Percentiles rank a stretch among this genome's conserved stretches.
phyloP scores from a whole-genome alignment of 2,329 filamentous ascomycete species.

The Sporothrix luriei region DNA sequence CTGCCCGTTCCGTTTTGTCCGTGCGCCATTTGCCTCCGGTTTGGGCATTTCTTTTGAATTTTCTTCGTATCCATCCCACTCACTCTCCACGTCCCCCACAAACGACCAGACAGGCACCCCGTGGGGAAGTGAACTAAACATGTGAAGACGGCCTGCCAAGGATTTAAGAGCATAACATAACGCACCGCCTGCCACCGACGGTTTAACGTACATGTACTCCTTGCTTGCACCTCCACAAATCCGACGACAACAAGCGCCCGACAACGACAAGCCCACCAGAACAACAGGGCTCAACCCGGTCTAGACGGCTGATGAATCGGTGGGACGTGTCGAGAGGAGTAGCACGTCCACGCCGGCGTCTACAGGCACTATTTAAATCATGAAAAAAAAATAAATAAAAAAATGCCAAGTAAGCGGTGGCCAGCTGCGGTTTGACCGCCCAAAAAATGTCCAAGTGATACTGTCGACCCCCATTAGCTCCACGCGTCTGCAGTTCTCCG shows the following conservation, averaged over 20 bases:
- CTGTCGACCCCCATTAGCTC: background rate
- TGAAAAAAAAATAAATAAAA: too few species aligned
- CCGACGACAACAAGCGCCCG: background rate
- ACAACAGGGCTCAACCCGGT: background rate
- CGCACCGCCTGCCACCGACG: background rate
- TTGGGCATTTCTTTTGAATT: background rate
- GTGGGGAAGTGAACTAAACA: conserved; percentile 16
- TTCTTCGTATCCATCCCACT: background rate
- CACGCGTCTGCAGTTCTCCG: background rate
- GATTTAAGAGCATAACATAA: background rate
- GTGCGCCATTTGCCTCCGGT: background rate
- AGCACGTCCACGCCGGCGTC: conserved; percentile 11
- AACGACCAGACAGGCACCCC: background rate
- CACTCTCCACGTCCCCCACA: background rate
- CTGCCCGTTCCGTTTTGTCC: background rate
- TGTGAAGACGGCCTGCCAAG: conserved; percentile 11
- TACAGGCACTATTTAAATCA: too few species aligned
- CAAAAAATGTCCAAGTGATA: background rate
- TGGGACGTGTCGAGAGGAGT: conserved; percentile 11
- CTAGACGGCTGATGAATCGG: background rate
- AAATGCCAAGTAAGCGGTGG: too few species aligned
- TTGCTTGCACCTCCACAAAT: background rate
- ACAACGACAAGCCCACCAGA: background rate
- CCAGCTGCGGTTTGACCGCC: conserved; percentile 1
- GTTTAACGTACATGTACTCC: background rate